Percentiles rank a stretch among this genome's conserved stretches.
phyloP scores from a whole-genome alignment of 805 yeast species.

The Candida maris region DNA sequence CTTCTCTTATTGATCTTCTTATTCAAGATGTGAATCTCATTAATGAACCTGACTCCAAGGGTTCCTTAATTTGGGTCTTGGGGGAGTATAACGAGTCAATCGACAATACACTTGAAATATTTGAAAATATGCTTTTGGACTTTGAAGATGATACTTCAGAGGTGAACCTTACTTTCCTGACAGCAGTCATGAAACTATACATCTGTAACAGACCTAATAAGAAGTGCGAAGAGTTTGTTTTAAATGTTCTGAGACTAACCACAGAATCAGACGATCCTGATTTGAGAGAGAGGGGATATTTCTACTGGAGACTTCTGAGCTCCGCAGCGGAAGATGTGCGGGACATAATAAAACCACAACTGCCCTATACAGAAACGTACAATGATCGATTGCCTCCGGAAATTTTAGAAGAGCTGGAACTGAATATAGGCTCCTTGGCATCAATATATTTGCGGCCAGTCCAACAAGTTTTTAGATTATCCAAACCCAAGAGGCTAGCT shows the following conservation, averaged over 20 bases:
- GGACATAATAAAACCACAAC: constrained; percentile 53
- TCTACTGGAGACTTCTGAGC: constrained; percentile 81
- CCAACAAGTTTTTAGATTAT: constrained; percentile 68
- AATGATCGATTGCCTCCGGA: constrained; percentile 67
- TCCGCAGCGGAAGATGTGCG: constrained; percentile 37
- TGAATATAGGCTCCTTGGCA: constrained; percentile 78
- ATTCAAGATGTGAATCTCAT: constrained; percentile 46
- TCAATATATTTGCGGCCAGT: constrained; percentile 83
- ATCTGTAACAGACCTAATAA: constrained; percentile 43
- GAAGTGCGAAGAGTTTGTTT: constrained; percentile 52
- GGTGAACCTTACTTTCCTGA: constrained; percentile 70
- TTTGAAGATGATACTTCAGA: constrained; percentile 65
- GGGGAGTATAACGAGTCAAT: constrained; percentile 64
- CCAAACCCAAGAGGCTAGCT: constrained; percentile 49
- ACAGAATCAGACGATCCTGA: constrained; percentile 83
- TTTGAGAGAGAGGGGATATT: constrained; percentile 75
- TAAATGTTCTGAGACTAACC: constrained; percentile 58
- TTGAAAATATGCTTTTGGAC: constrained; percentile 40
- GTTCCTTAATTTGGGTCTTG: constrained; percentile 78
- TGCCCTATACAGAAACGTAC: constrained; percentile 64
- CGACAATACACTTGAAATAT: constrained; percentile 36
- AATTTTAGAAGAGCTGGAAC: constrained; percentile 75
- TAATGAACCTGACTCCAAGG: constrained; percentile 75
- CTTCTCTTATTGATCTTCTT: constrained; percentile 41
- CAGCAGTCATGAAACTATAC: constrained; percentile 71